These are phyloP conservation scores for Monosiga brevicollis DNA, from an alignment of 78 protist species.

Conservation along the genomic window DNA sequence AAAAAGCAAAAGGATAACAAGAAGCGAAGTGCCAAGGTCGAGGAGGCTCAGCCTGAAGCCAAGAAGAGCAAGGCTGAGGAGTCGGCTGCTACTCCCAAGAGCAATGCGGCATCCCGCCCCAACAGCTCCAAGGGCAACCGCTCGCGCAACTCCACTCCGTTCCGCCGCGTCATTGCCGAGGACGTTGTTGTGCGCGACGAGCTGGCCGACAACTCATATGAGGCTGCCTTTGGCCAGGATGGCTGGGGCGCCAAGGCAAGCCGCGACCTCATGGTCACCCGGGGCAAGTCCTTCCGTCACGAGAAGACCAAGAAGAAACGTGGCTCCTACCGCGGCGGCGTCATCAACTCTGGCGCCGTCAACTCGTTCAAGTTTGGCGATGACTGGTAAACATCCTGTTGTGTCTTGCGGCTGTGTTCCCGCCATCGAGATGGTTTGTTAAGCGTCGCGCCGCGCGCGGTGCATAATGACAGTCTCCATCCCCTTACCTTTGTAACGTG, in stretches of 20 bases:
- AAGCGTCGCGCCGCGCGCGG: too few species aligned
- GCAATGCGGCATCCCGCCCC: background rate
- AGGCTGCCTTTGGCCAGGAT: background rate
- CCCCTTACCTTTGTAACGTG: too few species aligned
- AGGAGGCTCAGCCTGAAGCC: background rate
- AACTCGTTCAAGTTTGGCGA: conserved; percentile 36
- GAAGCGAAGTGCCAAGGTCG: background rate
- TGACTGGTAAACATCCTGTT: background rate
- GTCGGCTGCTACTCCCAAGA: background rate
- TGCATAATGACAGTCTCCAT: too few species aligned
- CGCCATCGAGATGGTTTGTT: too few species aligned
- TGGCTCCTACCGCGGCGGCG: conserved; percentile 62
- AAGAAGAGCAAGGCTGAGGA: background rate
- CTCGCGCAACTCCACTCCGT: background rate
- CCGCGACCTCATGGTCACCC: conserved; percentile 2
- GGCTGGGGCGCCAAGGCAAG: conserved; percentile 38
- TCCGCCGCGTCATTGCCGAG: background rate
- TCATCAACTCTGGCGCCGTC: conserved; percentile 9
- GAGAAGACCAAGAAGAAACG: conserved; percentile 63
- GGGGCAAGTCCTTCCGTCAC: conserved; percentile 53
- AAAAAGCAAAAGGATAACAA: background rate
- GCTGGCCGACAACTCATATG: conserved; percentile 9
- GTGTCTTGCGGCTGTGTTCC: too few species aligned
- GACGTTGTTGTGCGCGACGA: background rate
- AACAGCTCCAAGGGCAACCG: background rate